Evolutionary conservation across 1,284 basidiomycete genomes (phyloP), one percentile per base, ranked within the genome.

Genomic region (Malassezia sympodialis): DNA sequence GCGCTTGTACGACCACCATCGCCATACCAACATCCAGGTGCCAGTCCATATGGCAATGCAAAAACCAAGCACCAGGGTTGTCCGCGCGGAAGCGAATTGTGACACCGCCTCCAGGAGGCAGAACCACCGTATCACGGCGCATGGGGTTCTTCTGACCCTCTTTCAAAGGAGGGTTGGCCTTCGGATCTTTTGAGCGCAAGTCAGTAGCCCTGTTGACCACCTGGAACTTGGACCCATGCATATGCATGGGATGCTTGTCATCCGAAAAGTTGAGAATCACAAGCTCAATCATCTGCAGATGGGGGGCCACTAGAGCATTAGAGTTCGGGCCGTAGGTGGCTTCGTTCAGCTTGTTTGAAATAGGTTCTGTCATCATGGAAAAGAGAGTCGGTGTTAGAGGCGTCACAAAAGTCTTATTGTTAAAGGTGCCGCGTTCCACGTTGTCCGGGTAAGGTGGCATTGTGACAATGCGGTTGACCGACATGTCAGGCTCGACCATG

Each of bases 21-120:
- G 87, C 88, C 30, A 91, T 80, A 4, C 88, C 88, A 44, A 79
- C 79, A 75, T 84, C 79, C 2, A 89, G 75, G 75, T 89, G 87
- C 86, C 65, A 72, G 34, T 86, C 44, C 30, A 61, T 58, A 51
- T 63, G 51, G 56, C 61, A 62, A 69, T 66, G 60, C 55, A 66
- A 53, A 41, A 68, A 48, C 87, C 88, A 90, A 1, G 80, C 82
- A 7, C 88, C 88, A 1, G 88, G 88, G 73, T 90, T 90, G 68
- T 89, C 84, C 0, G 85, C 84, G 49, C 82, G 75, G 56, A 87
- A 68, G 12, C 86, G 82, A 42, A 89, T 75, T 0, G 83, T 86
- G 15, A 79, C 84, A 1, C 82, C 82, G 15, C 79, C 76, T 48
- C 79, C 78, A 1, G 79, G 78, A 3, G 83, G 83, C 41, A 90